These are phyloP conservation scores for Oligophagozyma castellii DNA, from an alignment of 1,139 yeast species.

Conservation along the genomic window DNA sequence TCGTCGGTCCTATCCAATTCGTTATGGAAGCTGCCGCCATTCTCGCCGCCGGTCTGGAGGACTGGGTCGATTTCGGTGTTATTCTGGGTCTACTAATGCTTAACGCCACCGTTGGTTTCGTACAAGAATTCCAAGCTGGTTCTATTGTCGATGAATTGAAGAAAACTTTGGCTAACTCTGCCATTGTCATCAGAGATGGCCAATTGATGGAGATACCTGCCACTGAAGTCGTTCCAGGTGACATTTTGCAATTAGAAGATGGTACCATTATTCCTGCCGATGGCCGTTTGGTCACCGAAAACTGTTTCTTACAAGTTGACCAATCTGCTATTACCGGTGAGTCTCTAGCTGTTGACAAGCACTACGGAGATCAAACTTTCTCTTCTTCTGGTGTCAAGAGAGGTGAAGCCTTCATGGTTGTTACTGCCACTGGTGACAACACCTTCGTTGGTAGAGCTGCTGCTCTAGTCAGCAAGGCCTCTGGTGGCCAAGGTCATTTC, in stretches of 20 bases:
- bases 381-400: slow-evolving; percentile 94
- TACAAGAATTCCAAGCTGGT: slow-evolving; percentile 96
- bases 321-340: slow-evolving; percentile 99
- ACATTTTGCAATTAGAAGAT: slow-evolving; percentile 80
- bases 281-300: slow-evolving; percentile 86
- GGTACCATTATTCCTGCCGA: slow-evolving; percentile 94
- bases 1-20: slow-evolving; percentile 97
- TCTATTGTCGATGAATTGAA: slow-evolving; percentile 90
- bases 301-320: slow-evolving; percentile 82
- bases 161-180: slow-evolving; percentile 85
- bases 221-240: slow-evolving; percentile 87
- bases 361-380: slow-evolving; percentile 75
- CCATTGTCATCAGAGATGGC: slow-evolving; percentile 79
- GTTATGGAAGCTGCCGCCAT: slow-evolving; percentile 99
- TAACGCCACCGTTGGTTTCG: slow-evolving; percentile 92
- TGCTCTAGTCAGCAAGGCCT: slow-evolving; percentile 89
- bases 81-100: slow-evolving; percentile 77
- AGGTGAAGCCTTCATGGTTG: slow-evolving; percentile 94
- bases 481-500: slow-evolving; percentile 91
- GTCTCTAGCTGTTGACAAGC: slow-evolving; percentile 91
- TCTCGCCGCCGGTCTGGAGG: slow-evolving; percentile 95
- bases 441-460: slow-evolving; percentile 96
- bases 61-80: slow-evolving; percentile 99
- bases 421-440: slow-evolving; percentile 90
- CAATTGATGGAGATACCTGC: slow-evolving; percentile 59